Base-by-base conservation (phyloP, 1,284 basidiomycete genomes). In the Leccinum pachyderme region DNA sequence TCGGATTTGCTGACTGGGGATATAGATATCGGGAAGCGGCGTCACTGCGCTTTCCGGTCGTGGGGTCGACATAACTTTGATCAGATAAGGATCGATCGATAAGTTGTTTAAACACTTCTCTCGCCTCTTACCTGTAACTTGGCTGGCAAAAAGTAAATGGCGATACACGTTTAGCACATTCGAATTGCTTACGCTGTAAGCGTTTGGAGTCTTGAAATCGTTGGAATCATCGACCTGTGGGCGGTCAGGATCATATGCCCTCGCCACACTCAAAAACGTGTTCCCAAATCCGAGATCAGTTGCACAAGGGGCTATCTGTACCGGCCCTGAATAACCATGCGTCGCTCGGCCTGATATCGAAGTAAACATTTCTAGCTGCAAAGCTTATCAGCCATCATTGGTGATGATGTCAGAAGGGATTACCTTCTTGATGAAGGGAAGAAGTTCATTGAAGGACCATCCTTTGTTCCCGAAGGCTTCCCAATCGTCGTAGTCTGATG, bases 31-130 rank as follows among this genome's bases (percentile, higher is more conserved):
- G 56, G 59, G 85, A 82, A 2, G 85, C 77, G 5, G 78, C 63
- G 61, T 87, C 84, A 0, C 79, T 84, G 7, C 85, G 81, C 47
- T 62, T 77, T 29, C 86, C 86, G 0, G 77, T 82, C 25, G 70
- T 59, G 0, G 60, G 65, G 55, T 81, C 74, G 15, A 85, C 74
- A 68, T 81, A 86, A 60, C 82, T 64, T 39, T 78, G 51, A 31
- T 29, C 5, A 22, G 12, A 8, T 7, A 12, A 18, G 0, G 0
- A 39, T 55, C 4, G 49, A 18, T 7, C 9, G 5, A 31, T 0
- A 3, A 12, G 24, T 25, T 29, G 5, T 22, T 3, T 15, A 35
- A n/a, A 35, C 7, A 15, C 7, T 13, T 32, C 1, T 9, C 8
- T 18, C 35, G 2, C 32, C 7, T 5, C 18, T 35, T n/a, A 35